Conservation (phyloP, 306 rosid species). For the Spatholobus suberectus region DNA sequence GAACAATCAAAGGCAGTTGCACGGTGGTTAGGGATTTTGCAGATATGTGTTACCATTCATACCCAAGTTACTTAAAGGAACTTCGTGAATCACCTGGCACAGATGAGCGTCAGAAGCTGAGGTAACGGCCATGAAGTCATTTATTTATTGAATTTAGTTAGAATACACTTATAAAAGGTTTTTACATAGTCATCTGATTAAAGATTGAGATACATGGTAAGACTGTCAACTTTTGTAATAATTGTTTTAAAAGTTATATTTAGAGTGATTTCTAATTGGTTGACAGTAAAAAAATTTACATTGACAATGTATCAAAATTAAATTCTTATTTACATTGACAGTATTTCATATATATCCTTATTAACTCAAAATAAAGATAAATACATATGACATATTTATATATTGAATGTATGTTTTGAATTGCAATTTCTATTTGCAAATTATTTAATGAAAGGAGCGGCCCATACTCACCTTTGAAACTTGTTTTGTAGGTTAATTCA, state of each 20-base stretch:
- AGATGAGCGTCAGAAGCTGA: conserved; percentile 56
- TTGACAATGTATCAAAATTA: too few relatives aligned
- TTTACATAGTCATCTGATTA: too few relatives aligned
- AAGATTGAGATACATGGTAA: too few relatives aligned
- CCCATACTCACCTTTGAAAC: conserved; percentile 22
- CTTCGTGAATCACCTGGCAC: conserved; percentile 67
- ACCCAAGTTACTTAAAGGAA: conserved; percentile 74
- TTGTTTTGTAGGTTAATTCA: conserved; percentile 71
- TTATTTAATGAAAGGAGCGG: background rate
- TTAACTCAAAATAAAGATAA: background rate
- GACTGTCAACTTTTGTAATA: too few relatives aligned
- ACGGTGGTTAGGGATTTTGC: conserved; percentile 90
- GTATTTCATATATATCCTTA: conserved; percentile 10
- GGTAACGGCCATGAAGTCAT: conserved; percentile 49
- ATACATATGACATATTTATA: background rate
- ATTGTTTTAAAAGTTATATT: too few relatives aligned
- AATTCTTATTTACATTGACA: too few relatives aligned
- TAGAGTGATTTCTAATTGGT: too few relatives aligned
- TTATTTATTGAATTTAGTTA: too few relatives aligned
- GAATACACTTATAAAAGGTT: too few relatives aligned
- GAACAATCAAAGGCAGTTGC: conserved; percentile 82
- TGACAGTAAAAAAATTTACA: too few relatives aligned
- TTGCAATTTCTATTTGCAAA: background rate
- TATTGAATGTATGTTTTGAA: background rate
- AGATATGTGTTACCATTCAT: conserved; percentile 80